A percentile compares a stretch with the other conserved stretches of the same genome.
Evolutionary conservation across 306 rosid species (phyloP).

Genomic region (Lablab purpureus): DNA sequence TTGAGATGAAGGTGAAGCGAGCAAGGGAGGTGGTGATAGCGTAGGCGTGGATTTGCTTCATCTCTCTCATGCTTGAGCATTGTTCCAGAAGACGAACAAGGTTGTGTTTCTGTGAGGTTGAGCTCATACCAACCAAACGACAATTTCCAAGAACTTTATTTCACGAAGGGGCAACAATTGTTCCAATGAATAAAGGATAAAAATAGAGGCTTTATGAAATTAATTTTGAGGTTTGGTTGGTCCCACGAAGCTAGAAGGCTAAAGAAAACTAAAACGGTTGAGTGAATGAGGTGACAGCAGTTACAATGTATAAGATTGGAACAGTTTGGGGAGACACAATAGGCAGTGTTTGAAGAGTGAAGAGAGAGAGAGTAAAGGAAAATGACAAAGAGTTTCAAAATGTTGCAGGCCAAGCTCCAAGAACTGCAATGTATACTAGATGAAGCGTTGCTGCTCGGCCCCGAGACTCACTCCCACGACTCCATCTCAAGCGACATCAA

Average conservation of each 20-base stretch:
- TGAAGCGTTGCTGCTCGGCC: slow-evolving; percentile 17
- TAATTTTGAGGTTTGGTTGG: too few relatives aligned
- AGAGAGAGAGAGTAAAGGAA: neutral
- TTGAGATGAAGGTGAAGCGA: slow-evolving; percentile 53
- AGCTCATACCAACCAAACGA: neutral
- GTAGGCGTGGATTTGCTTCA: slow-evolving; percentile 55
- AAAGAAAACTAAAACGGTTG: slow-evolving; percentile 31
- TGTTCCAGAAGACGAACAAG: slow-evolving; percentile 43
- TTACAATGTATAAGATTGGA: slow-evolving; percentile 15
- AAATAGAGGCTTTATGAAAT: too few relatives aligned
- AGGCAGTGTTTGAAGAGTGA: neutral
- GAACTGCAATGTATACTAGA: slow-evolving; percentile 50
- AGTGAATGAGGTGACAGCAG: slow-evolving; percentile 32
- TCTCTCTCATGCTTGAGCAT: slow-evolving; percentile 32
- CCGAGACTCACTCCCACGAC: slow-evolving; percentile 16
- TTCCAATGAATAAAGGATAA: too few relatives aligned
- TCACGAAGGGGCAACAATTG: too few relatives aligned
- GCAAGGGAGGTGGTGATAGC: slow-evolving; percentile 44
- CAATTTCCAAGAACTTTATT: too few relatives aligned
- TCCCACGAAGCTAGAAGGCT: too few relatives aligned
- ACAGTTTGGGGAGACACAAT: slow-evolving; percentile 23
- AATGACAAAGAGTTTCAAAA: slow-evolving; percentile 43
- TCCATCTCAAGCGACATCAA: slow-evolving; percentile 31
- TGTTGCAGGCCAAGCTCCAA: slow-evolving; percentile 48
- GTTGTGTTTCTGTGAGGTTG: slow-evolving; percentile 7